These are phyloP conservation scores for Apiospora pterosperma DNA, from an alignment of 2,329 filamentous ascomycete species.

Conservation along the genomic window DNA sequence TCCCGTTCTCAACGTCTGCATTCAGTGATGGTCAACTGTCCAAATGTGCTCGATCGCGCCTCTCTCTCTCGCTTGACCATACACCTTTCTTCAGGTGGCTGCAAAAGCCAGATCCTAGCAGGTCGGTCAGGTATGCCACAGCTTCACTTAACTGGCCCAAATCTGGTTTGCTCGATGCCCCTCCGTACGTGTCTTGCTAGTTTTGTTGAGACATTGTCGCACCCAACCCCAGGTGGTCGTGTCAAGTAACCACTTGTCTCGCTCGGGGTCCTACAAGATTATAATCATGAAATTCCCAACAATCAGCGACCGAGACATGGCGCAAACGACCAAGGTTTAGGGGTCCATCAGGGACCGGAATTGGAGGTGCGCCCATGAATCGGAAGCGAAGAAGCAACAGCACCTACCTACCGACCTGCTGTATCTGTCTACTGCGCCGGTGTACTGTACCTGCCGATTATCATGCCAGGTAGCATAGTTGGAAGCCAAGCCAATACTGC, in stretches of 20 bases:
- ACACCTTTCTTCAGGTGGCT: not conserved
- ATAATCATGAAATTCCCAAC: not conserved
- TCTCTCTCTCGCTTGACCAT: not conserved
- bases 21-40: not conserved
- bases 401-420: not conserved
- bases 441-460: not conserved
- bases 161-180: not conserved
- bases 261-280: not conserved
- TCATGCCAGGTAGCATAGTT: not conserved
- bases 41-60: not conserved
- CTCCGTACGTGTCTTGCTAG: not conserved
- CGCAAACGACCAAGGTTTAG: not conserved
- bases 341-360: not conserved
- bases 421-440: not conserved
- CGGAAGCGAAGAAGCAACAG: not conserved
- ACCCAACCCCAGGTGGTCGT: not conserved
- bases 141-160: not conserved
- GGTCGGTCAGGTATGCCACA: too few species aligned
- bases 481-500: not conserved
- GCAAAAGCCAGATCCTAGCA: not conserved
- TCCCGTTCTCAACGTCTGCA: too few species aligned
- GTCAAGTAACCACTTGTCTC: not conserved
- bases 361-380: not conserved
- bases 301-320: too few species aligned
- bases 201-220: not conserved